Evolutionary conservation across 2,329 filamentous ascomycete species (phyloP).

Genomic region (Fusarium buharicum): DNA sequence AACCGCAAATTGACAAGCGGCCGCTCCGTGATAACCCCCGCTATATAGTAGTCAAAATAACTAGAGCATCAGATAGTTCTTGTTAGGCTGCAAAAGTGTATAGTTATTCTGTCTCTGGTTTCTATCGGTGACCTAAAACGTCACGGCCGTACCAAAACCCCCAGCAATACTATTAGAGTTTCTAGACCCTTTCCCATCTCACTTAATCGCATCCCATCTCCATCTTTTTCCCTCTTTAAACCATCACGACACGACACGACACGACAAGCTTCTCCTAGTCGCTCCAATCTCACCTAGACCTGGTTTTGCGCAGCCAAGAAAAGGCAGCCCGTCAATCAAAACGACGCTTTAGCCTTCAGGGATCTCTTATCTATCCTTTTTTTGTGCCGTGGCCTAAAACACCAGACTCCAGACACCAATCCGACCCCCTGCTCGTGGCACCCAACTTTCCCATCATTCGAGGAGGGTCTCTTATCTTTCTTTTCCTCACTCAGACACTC

Average conservation of each 20-base stretch:
- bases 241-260: background rate
- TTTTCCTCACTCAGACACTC: slow-evolving; percentile 3
- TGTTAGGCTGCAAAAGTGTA: background rate
- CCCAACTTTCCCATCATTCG: background rate
- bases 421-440: slow-evolving; percentile 1
- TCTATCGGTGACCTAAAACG: slow-evolving; percentile 16
- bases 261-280: too few species aligned
- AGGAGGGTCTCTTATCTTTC: slow-evolving; percentile 21
- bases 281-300: background rate
- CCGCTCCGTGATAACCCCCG: slow-evolving; percentile 30
- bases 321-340: background rate
- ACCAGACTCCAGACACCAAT: slow-evolving; percentile 9
- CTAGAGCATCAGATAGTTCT: background rate
- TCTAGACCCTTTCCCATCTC: slow-evolving; percentile 10
- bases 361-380: slow-evolving; percentile 29
- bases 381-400: background rate
- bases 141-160: slow-evolving; percentile 9
- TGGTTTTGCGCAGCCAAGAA: slow-evolving; percentile 13
- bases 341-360: slow-evolving; percentile 16
- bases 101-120: background rate
- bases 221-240: background rate
- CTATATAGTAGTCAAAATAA: slow-evolving; percentile 16
- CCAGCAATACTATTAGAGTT: background rate
- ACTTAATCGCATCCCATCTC: slow-evolving; percentile 1
- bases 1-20: slow-evolving; percentile 37